Percentiles rank a stretch among this genome's conserved stretches.
phyloP scores from a whole-genome alignment of 805 yeast genomes.

The Zygoascus ofunaensis region DNA sequence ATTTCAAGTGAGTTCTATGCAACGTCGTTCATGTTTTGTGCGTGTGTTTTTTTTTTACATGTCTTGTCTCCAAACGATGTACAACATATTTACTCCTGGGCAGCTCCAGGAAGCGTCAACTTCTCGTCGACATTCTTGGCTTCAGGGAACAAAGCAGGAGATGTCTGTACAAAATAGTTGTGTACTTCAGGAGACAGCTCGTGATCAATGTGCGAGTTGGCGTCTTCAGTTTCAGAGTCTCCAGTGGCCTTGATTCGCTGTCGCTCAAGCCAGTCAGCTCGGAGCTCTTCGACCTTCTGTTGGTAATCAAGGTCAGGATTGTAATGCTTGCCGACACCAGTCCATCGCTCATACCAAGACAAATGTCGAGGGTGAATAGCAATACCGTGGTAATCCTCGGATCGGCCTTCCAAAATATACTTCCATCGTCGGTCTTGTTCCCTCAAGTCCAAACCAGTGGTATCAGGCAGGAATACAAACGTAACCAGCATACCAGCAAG shows the following conservation, averaged over 20 bases:
- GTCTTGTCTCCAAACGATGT: no score
- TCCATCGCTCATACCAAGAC: slow-evolving; percentile 29
- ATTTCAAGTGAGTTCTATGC: no score
- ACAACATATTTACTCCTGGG: slow-evolving; percentile 12
- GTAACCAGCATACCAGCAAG: slow-evolving; percentile 30
- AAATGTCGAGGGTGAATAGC: slow-evolving; percentile 31
- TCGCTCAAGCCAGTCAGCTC: slow-evolving; percentile 29
- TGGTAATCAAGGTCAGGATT: slow-evolving; percentile 32
- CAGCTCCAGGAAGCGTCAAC: slow-evolving; percentile 27
- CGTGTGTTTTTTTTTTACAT: no score
- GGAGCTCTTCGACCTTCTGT: slow-evolving; percentile 31
- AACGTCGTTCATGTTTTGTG: no score
- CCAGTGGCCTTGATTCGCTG: slow-evolving; percentile 25
- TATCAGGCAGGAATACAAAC: slow-evolving; percentile 29
- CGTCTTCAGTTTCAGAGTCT: slow-evolving; percentile 11
- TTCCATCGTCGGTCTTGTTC: slow-evolving; percentile 33
- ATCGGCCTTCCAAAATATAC: slow-evolving; percentile 28
- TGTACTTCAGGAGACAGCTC: slow-evolving; percentile 22
- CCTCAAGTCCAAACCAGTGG: slow-evolving; percentile 30
- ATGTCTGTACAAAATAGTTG: slow-evolving; percentile 29
- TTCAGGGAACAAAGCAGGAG: slow-evolving; percentile 26
- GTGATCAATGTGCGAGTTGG: slow-evolving; percentile 21
- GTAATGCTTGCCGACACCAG: slow-evolving; percentile 29
- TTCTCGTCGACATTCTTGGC: slow-evolving; percentile 22
- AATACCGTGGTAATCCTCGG: slow-evolving; percentile 31